Conservation (phyloP, 2,329 filamentous ascomycete species). For the Alternaria solani region DNA sequence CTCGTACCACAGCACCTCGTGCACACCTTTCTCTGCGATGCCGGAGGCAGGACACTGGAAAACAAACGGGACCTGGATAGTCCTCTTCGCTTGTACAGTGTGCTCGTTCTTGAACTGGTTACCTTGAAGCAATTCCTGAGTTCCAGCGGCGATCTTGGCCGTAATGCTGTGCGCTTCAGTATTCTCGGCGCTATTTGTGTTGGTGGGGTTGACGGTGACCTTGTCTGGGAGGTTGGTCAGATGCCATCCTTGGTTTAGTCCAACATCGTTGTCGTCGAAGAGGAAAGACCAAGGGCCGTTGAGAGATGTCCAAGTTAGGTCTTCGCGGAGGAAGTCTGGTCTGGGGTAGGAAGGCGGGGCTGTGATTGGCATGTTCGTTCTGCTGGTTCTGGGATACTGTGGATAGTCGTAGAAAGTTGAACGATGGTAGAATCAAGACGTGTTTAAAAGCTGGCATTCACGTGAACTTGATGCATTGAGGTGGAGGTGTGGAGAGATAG, state of each 20-base stretch:
- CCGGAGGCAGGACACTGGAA: conserved; percentile 72
- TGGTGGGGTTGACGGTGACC: conserved; percentile 37
- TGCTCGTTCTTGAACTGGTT: conserved; percentile 51
- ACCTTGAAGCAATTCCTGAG: conserved; percentile 57
- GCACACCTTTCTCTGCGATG: conserved; percentile 67
- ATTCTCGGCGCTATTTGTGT: conserved; percentile 27
- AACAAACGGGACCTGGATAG: conserved; percentile 70
- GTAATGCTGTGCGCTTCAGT: conserved; percentile 50
- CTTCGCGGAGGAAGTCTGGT: conserved; percentile 67
- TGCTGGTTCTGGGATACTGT: not conserved
- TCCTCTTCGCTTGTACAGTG: conserved; percentile 55
- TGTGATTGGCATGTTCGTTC: conserved; percentile 8
- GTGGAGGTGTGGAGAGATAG: conserved; percentile 20
- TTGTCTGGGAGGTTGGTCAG: conserved; percentile 58
- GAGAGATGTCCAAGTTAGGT: conserved; percentile 66
- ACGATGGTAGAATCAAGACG: not conserved
- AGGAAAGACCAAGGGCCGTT: conserved; percentile 71
- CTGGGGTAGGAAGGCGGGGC: conserved; percentile 62
- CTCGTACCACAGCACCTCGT: conserved; percentile 75
- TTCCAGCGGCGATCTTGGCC: conserved; percentile 60
- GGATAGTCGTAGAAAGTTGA: not conserved
- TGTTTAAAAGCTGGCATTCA: conserved; percentile 14
- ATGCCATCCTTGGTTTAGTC: conserved; percentile 64
- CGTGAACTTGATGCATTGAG: conserved; percentile 16
- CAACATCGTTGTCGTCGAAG: conserved; percentile 71